Percentiles rank a stretch among this genome's conserved stretches.
phyloP scores from a whole-genome alignment of 495 filamentous ascomycete species.

The Evernia prunastri region DNA sequence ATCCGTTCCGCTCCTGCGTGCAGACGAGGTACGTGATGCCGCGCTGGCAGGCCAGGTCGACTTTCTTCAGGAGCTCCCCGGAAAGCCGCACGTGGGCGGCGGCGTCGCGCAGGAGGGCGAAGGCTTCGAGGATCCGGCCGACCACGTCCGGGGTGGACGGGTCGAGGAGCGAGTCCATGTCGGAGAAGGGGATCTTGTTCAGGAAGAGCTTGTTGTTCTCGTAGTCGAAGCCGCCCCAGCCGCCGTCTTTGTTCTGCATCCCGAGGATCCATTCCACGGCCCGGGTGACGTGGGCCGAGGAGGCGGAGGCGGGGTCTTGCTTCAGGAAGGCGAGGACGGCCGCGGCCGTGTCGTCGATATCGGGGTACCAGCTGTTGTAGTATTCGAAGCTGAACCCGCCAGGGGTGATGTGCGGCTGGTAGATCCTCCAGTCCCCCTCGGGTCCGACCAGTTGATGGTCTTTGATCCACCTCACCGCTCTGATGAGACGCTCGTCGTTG shows the following conservation, averaged over 20 bases:
- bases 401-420: slow-evolving; percentile 20
- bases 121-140: slow-evolving; percentile 35
- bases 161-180: slow-evolving; percentile 39
- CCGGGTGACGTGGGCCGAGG: slow-evolving; percentile 15
- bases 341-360: slow-evolving; percentile 42
- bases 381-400: slow-evolving; percentile 39
- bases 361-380: slow-evolving; percentile 36
- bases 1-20: slow-evolving; percentile 29
- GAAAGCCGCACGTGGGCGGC: background rate
- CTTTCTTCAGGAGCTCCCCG: background rate
- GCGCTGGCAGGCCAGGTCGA: background rate
- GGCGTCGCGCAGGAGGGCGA: slow-evolving; percentile 25
- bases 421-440: slow-evolving; percentile 35
- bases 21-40: slow-evolving; percentile 25
- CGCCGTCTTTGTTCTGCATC: slow-evolving; percentile 43
- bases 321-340: slow-evolving; percentile 33
- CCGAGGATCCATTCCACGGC: slow-evolving; percentile 36
- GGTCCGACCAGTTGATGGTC: slow-evolving; percentile 28
- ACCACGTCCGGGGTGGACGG: slow-evolving; percentile 35
- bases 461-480: slow-evolving; percentile 28
- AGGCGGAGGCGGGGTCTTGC: slow-evolving; percentile 20
- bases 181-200: slow-evolving; percentile 40
- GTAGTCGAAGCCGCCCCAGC: slow-evolving; percentile 40
- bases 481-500: slow-evolving; percentile 9
- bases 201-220: slow-evolving; percentile 37